Conservation (phyloP, 169 alveolate genomes). For the Plasmodium gaboni region DNA sequence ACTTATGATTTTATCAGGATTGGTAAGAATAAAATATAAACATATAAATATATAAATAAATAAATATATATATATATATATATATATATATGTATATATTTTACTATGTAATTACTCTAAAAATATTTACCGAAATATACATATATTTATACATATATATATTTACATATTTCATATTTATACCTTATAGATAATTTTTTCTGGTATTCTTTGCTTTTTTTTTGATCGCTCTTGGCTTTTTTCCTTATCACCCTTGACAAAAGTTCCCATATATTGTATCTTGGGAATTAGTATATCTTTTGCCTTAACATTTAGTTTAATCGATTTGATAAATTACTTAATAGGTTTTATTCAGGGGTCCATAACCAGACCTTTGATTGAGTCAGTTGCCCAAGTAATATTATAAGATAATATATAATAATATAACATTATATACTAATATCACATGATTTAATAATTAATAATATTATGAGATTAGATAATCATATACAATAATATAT, state of each 20-base stretch:
- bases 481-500: background rate
- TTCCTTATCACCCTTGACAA: constrained; percentile 83
- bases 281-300: constrained; percentile 95
- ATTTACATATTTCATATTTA: background rate
- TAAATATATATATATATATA: too few species aligned
- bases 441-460: background rate
- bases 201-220: constrained; percentile 94
- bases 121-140: background rate
- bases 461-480: too few species aligned
- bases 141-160: constrained; percentile 4
- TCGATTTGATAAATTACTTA: constrained; percentile 92
- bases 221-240: constrained; percentile 93
- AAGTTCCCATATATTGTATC: constrained; percentile 94
- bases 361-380: constrained; percentile 92
- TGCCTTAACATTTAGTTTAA: constrained; percentile 93
- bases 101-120: constrained; percentile 4
- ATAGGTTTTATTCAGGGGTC: constrained; percentile 89
- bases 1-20: constrained; percentile 81
- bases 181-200: constrained; percentile 81
- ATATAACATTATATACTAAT: background rate
- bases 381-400: constrained; percentile 89
- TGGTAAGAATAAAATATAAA: constrained; percentile 78
- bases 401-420: background rate
- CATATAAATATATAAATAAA: too few species aligned
- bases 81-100: background rate